Evolutionary conservation across 2,329 filamentous ascomycete species (phyloP).

Genomic region (Cytospora piceae): DNA sequence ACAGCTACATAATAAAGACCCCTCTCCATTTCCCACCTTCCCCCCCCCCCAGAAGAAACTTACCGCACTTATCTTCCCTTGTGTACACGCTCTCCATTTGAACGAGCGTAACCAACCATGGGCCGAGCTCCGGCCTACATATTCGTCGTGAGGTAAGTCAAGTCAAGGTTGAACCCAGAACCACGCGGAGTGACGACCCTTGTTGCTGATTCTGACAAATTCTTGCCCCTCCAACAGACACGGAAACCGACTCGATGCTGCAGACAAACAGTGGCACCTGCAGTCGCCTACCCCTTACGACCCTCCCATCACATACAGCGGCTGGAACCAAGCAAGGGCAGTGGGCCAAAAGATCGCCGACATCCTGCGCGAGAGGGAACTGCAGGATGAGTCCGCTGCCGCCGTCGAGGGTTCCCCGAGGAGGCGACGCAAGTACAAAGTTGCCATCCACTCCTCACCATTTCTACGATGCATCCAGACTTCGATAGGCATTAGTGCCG

Average conservation of each 20-base stretch:
- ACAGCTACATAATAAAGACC: not conserved
- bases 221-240: slow-evolving; percentile 60
- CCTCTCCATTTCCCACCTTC: not conserved
- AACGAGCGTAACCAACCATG: slow-evolving; percentile 38
- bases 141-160: slow-evolving; percentile 53
- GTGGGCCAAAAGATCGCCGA: slow-evolving; percentile 83
- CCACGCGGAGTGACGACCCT: not conserved
- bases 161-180: slow-evolving; percentile 31
- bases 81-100: not conserved
- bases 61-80: slow-evolving; percentile 8
- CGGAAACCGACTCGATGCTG: slow-evolving; percentile 89
- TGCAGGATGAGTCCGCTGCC: slow-evolving; percentile 40
- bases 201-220: slow-evolving; percentile 10
- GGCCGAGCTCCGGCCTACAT: slow-evolving; percentile 53
- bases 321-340: slow-evolving; percentile 84
- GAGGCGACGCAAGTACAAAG: slow-evolving; percentile 65
- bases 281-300: slow-evolving; percentile 94
- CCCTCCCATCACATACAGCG: slow-evolving; percentile 90
- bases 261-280: slow-evolving; percentile 93
- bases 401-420: slow-evolving; percentile 32
- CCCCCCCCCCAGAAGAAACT: not conserved
- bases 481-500: slow-evolving; percentile 83
- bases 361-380: slow-evolving; percentile 59
- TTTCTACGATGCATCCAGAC: slow-evolving; percentile 94
- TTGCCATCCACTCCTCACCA: slow-evolving; percentile 91